These are phyloP conservation scores for Giardia muris DNA, from an alignment of 208 protist species.

Conservation along the genomic window DNA sequence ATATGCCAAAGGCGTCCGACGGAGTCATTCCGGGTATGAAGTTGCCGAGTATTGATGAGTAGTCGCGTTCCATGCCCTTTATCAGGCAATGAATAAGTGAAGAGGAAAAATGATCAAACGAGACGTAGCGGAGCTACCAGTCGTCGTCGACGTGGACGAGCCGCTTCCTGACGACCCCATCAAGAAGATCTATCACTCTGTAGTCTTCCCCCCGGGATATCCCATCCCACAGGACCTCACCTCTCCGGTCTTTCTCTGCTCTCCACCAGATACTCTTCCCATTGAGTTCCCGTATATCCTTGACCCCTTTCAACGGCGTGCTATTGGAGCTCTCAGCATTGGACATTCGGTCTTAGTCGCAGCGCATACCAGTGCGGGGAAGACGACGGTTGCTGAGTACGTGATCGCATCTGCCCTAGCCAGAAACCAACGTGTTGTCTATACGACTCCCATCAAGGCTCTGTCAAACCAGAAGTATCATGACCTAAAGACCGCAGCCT, in stretches of 20 bases:
- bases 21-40: too few species aligned
- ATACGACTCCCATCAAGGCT: constrained; percentile 99
- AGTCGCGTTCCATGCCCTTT: too few species aligned
- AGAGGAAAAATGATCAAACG: too few species aligned
- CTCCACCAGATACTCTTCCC: constrained; percentile 39
- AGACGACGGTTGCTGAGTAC: constrained; percentile 95
- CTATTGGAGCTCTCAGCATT: constrained; percentile 6
- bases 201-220: constrained; percentile 16
- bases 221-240: background rate
- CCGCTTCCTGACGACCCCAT: background rate
- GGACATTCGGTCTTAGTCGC: constrained; percentile 87
- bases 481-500: constrained; percentile 80
- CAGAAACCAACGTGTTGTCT: constrained; percentile 78
- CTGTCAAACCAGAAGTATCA: constrained; percentile 98
- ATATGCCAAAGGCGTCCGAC: too few species aligned
- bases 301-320: constrained; percentile 66
- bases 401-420: constrained; percentile 60
- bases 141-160: background rate
- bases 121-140: background rate
- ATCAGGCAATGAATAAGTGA: too few species aligned
- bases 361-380: constrained; percentile 97
- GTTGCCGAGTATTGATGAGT: too few species aligned
- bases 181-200: constrained; percentile 14
- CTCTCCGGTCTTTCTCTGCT: background rate
- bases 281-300: constrained; percentile 75